These are phyloP conservation scores for Boletus rubroflammeus DNA, from an alignment of 768 basidiomycete species.

Conservation along the genomic window DNA sequence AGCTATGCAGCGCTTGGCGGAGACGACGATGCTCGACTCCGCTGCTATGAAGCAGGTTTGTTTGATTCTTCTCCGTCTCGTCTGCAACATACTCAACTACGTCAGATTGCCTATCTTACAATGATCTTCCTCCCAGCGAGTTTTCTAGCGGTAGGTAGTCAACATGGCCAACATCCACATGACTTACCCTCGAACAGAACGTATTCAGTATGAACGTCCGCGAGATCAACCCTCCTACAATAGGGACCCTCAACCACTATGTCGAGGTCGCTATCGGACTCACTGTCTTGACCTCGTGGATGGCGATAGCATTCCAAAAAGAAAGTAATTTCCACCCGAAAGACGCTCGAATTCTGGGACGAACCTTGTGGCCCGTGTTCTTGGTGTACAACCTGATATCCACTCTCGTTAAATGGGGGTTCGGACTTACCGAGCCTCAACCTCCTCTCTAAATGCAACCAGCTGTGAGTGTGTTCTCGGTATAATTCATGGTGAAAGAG, in stretches of 20 bases:
- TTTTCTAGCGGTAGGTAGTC: constrained; percentile 34
- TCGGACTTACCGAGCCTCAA: neutral
- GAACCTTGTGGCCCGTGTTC: constrained; percentile 21
- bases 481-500: neutral
- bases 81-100: constrained; percentile 5
- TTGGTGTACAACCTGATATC: constrained; percentile 8
- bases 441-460: neutral
- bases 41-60: constrained; percentile 36
- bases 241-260: constrained; percentile 35
- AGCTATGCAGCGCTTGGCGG: constrained; percentile 48
- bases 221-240: constrained; percentile 28
- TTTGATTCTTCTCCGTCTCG: neutral
- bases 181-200: constrained; percentile 25
- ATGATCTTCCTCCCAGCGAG: constrained; percentile 60
- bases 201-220: constrained; percentile 31
- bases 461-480: constrained; percentile 4
- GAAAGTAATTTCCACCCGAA: constrained; percentile 16
- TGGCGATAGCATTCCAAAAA: constrained; percentile 50
- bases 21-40: constrained; percentile 41
- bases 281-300: constrained; percentile 52
- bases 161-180: neutral
- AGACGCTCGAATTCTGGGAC: neutral
- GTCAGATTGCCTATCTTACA: constrained; percentile 46
- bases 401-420: neutral
- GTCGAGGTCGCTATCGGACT: constrained; percentile 42